Base-by-base conservation (phyloP, 768 basidiomycete species). In the Tricholomella constricta region DNA sequence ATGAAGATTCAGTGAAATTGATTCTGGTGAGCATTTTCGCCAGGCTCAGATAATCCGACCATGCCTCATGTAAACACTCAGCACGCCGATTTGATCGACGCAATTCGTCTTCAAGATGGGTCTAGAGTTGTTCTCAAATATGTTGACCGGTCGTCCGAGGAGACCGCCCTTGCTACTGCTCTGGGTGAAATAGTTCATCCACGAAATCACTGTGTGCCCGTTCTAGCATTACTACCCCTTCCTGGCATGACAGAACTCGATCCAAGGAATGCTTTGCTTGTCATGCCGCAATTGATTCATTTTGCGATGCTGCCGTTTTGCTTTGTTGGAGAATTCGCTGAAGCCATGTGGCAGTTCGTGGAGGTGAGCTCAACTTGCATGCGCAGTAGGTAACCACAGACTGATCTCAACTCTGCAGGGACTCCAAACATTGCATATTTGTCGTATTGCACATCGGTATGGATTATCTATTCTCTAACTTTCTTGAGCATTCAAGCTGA, bases 301-400 rank as follows among this genome's bases (percentile, higher is more conserved):
- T n/a, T n/a, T n/a, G n/a, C n/a, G n/a, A n/a, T n/a, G n/a, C n/a
- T n/a, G n/a, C n/a, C n/a, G n/a, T n/a, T n/a, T n/a, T n/a, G n/a
- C n/a, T n/a, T n/a, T n/a, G n/a, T n/a, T 14, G 52, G 42, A 11
- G 62, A 64, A 26, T 25, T 52, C 29, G 19, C 48, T 0, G 62
- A 62, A n/a, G 50, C 52, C 8, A 25, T 58, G 29, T 20, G 48
- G 11, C 62, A 62, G 48, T 49, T 55, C 27, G 38, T 63, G 8
- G 45, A 60, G 47, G 59, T 58, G 12, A 3, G 37, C 19, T n/a
- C n/a, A n/a, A n/a, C n/a, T n/a, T 42, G 34, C 14, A 19, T 9
- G 38, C 34, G 6, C 19, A 6, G 0, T n/a, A 11, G n/a, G 12
- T 51, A n/a, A n/a, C n/a, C 38, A 9, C 38, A 8, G 7, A 6